Conservation (phyloP, 2,329 filamentous ascomycete species). For the Graphiopsis chlorocephala region DNA sequence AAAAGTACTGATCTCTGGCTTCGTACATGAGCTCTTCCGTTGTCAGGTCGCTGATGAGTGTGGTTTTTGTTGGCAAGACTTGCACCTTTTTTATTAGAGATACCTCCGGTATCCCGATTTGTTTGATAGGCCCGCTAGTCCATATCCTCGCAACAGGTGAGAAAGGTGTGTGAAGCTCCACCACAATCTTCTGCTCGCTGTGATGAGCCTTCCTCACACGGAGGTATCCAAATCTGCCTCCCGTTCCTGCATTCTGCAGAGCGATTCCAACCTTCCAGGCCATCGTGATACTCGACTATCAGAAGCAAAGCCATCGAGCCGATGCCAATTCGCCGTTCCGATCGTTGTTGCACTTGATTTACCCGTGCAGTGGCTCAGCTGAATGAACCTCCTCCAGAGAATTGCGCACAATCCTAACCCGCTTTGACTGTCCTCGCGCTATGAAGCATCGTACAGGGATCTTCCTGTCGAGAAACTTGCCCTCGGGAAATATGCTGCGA, state of each 20-base stretch:
- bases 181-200: neutral
- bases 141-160: neutral
- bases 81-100: no score
- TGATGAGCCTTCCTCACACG: neutral
- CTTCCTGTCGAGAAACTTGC: no score
- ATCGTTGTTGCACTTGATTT: neutral
- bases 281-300: neutral
- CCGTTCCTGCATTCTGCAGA: neutral
- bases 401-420: neutral
- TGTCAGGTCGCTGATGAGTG: no score
- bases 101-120: no score
- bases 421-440: neutral
- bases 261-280: neutral
- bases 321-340: neutral
- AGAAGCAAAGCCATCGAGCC: neutral
- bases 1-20: no score
- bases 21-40: no score
- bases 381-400: neutral
- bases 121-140: neutral
- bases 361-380: neutral
- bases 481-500: neutral
- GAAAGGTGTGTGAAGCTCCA: neutral
- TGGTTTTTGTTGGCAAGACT: no score
- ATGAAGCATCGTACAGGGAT: neutral
- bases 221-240: neutral